Base-by-base conservation (phyloP, 306 rosid genomes). In the Adenanthera pavonina region DNA sequence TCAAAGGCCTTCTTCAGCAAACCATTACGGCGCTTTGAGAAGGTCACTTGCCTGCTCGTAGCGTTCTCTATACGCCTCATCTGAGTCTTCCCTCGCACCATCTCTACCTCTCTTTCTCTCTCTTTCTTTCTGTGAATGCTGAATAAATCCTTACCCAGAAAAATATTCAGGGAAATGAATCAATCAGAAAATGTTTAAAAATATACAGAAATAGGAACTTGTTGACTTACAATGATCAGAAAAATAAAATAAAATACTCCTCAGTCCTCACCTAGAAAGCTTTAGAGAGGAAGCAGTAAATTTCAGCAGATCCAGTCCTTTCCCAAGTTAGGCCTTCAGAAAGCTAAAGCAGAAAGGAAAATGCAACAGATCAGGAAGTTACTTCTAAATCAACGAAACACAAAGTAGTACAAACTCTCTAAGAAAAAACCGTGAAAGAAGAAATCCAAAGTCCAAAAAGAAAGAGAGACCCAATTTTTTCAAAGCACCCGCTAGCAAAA, bases 71-170 rank as follows among this genome's bases (percentile, higher is more conserved):
- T 94, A 68, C 91, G 86, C 86, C 86, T 86, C 95, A 94, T 84
- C 83, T 94, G 90, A 43, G 98, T 94, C 85, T 94, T 94, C 2
- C 98, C 97, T 83, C 98, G 86, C 84, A 90, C 98, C 98, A 94
- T 94, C 78, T 84, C 52, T 77, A 41, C 46, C 62, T 74, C 57
- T 75, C 34, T 48, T 3, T 9, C 30, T 25, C 30, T 25, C 30
- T 25, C 30, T 25, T 25, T 25, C 60, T 17, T 0, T 51, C 49
- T 12, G 9, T 62, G 41, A 62, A 16, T 36, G 54, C 0, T 14
- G 20, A 78, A 25, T 25, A 25, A 25, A 53, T 11, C 67, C 67
- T 25, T 60, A 12, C 40, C 38, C 81, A 61, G n/a, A 12, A 61
- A 61, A 61, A 33, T 62, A 48, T 35, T 17, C 44, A 14, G 11